Base-by-base conservation (phyloP, 2,329 filamentous ascomycete genomes). In the Domatiomyces globalis region DNA sequence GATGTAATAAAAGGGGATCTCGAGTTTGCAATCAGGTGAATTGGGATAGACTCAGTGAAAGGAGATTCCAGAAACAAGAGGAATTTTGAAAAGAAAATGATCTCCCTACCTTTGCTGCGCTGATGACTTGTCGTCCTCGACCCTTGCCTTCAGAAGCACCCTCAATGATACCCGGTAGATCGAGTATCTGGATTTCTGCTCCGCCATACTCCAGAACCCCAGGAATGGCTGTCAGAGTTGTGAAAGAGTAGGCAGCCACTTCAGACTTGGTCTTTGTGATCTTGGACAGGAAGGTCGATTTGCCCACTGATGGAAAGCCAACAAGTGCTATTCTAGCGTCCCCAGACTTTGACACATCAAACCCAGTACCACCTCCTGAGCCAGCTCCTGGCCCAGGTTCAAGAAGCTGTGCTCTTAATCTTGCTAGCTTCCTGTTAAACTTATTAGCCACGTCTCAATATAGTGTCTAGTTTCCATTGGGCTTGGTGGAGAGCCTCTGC, bases 211-310 rank as follows among this genome's bases (percentile, higher is more conserved):
- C 90, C 50, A 98, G 78, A 42, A 98, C 94, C 60, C 92, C 92
- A 1, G 92, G 92, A 60, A 98, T 98, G 36, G 92, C 94, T 8
- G 92, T 98, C 45, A 98, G 75, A 1, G 92, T 98, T 9, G 92
- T 98, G 79, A 98, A 98, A 51, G 90, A 83, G 66, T 98, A 98
- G 0, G 92, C 86, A 0, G 92, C 92, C 25, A 95, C 88, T 67
- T 95, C 90, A 48, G 88, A 95, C 64, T 87, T 88, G 42, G 94
- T 98, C 72, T 95, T 96, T 48, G 92, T 98, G 66, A 98, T 94
- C 65, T 96, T 95, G 47, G 89, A 95, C n/a, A 98, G 69, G 65
- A 98, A 96, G 0, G 92, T 98, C 2, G 92, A 98, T 73, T 98
- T 98, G 67, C 92, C 92, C 49, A 98, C 92, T 0, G 94, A 98